A percentile compares a stretch with the other conserved stretches of the same genome.
Evolutionary conservation across 139 green algal species (phyloP).

Genomic region (Closterium sp.): DNA sequence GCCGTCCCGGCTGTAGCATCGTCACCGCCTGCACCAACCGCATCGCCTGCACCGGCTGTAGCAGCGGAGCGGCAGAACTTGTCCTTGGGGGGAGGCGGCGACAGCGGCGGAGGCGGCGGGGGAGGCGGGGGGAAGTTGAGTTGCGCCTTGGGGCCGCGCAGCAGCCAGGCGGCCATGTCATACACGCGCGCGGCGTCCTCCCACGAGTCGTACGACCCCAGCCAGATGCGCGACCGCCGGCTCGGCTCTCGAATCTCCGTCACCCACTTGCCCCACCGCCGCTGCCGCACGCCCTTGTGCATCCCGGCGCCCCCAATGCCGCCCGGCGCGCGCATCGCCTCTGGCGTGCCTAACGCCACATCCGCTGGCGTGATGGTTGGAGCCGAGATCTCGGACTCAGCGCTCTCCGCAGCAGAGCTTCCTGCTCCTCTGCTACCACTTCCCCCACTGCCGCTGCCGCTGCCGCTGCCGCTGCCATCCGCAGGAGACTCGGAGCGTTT

Average conservation of each 20-base stretch:
- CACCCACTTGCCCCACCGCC: conserved; percentile 11
- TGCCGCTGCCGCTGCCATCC: too few relatives aligned
- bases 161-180: conserved; percentile 10
- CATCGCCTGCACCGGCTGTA: neutral
- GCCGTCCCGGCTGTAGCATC: too few relatives aligned
- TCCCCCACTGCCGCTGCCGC: too few relatives aligned
- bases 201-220: neutral
- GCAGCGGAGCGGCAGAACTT: neutral
- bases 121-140: neutral
- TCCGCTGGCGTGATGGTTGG: neutral
- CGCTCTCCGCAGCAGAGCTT: neutral
- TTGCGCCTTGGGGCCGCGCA: neutral
- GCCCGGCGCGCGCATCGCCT: neutral
- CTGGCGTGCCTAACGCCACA: neutral
- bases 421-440: neutral
- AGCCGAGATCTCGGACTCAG: neutral
- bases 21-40: too few relatives aligned
- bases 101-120: too few relatives aligned
- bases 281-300: conserved; percentile 14
- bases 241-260: conserved; percentile 20
- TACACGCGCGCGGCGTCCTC: conserved; percentile 25
- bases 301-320: neutral
- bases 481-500: neutral
- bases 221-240: conserved; percentile 1
- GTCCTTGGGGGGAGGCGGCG: too few relatives aligned